Base-by-base conservation (phyloP, 176 grass and related monocot species). In the Carex myosuroides region DNA sequence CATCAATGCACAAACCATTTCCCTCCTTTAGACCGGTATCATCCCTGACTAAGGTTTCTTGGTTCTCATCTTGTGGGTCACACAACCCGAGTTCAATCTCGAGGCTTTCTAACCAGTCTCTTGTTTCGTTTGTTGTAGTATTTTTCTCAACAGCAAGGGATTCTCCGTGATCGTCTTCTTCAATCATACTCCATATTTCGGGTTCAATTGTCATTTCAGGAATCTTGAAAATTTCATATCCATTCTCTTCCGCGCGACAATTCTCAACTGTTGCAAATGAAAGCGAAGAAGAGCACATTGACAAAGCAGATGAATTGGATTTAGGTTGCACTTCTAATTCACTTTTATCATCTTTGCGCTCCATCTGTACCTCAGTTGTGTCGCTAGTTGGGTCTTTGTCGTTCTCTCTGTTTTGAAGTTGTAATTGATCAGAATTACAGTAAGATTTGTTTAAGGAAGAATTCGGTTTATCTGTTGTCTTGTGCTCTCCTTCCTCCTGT, bases 1-100 rank as follows among this genome's bases (percentile, higher is more conserved):
- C 21, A 67, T 65, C 57, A 16, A 29, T 30, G 32, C 16, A 81
- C 33, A 54, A 77, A 55, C 50, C 2, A 13, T 67, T 52, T 68
- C 61, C 80, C 42, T 48, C 61, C 78, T 37, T 39, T 30, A 68
- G 61, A 55, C 20, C 1, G 3, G 10, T 4, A 48, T 68, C 81
- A 53, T 68, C 81, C 1, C 22, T 83, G 54, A 54, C 7, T 6
- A 72, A 22, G 60, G 80, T 44, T 72, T 86, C 60, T 9, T 50
- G 78, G 56, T 89, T 86, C 67, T 84, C 70, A n/a, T 79, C 85
- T 3, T 17, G 0, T 48, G 83, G 35, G 3, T 44, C 91, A 86
- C 85, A 85, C 82, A 93, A 87, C 18, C 94, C 91, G 39, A 93
- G 88, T 70, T 93, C 94, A 82, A 90, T 89, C 86, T 91, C 94